Evolutionary conservation across 495 filamentous ascomycete species (phyloP).

Genomic region (Daldinia bambusicola): DNA sequence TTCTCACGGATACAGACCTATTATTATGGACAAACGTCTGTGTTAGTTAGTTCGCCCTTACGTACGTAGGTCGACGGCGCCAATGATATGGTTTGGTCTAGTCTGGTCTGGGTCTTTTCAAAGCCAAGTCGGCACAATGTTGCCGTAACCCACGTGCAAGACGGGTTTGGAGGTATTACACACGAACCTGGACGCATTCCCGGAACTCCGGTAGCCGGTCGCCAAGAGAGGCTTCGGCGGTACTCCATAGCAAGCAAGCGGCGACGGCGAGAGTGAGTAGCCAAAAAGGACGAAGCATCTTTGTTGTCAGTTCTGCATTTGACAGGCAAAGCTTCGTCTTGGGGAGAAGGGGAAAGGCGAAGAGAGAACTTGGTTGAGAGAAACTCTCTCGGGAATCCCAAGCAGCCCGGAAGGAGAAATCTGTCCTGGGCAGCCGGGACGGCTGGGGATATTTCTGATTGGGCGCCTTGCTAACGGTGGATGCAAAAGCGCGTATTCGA

Average conservation of each 20-base stretch:
- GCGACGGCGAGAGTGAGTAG: slow-evolving; percentile 27
- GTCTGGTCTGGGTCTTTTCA: background rate
- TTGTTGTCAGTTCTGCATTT: slow-evolving; percentile 14
- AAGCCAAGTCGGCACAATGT: slow-evolving; percentile 2
- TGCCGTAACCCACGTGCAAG: slow-evolving; percentile 8
- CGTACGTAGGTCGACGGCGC: background rate
- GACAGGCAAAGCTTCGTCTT: slow-evolving; percentile 17
- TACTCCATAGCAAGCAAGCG: slow-evolving; percentile 41
- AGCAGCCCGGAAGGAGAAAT: slow-evolving; percentile 41
- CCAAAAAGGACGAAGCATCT: slow-evolving; percentile 32
- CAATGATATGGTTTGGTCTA: too few species aligned
- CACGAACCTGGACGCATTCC: slow-evolving; percentile 82
- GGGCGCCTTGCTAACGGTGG: slow-evolving; percentile 22
- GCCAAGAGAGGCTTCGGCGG: slow-evolving; percentile 76
- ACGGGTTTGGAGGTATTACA: background rate
- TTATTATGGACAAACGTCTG: slow-evolving; percentile 9
- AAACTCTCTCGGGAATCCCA: slow-evolving; percentile 41
- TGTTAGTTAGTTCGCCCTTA: slow-evolving; percentile 27
- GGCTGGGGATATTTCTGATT: slow-evolving; percentile 29
- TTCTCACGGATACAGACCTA: slow-evolving; percentile 86
- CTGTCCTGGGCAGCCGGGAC: slow-evolving; percentile 16
- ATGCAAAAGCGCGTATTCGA: slow-evolving; percentile 14
- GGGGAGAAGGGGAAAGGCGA: background rate
- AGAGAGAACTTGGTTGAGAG: background rate
- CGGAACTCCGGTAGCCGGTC: slow-evolving; percentile 90